Base-by-base conservation (phyloP, 345 rosid species). In the Kernera saxatilis region DNA sequence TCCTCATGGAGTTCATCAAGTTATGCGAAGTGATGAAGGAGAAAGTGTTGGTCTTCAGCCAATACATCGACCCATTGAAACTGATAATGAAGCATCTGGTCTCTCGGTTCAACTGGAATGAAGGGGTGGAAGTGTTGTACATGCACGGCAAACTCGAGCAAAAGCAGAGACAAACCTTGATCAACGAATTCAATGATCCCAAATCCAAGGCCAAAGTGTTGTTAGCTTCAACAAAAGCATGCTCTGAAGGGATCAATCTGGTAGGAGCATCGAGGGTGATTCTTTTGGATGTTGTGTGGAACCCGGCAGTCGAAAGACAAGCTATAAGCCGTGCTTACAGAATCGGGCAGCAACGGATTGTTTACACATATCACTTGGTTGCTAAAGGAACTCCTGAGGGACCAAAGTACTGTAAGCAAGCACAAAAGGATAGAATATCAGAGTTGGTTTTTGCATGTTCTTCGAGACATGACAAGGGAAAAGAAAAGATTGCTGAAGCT, bases 191-290 rank as follows among this genome's bases (percentile, higher is more conserved):
- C 59, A 88, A 88, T 14, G 72, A 86, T 54, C 80, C 79, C 0
- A 69, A 12, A n/a, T 84, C 84, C 33, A 71, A 81, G 45, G 75
- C 85, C 5, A 87, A 79, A 74, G 89, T 91, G 49, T 17, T 91
- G 70, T 81, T 88, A 53, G 95, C 95, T 52, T 88, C 95, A 2
- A 87, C 79, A 4, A 83, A 57, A 65, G 93, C 96, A 12, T 91
- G 93, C 64, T 82, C 82, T 4, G 93, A 87, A 75, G 91, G 96
- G 14, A 88, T 87, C 39, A 91, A 70, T 71, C 82, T 91, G 1
- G 86, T 88, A 1, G 95, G 95, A 17, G 95, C 91, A 29, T 91
- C 97, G 0, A 82, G 93, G 71, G 91, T 88, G 12, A 75, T 91
- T 10, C 77, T 87, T 15, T 75, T 91, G 15, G 95, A 88, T 35